Evolutionary conservation across 805 yeast genomes (phyloP).

Genomic region (Scheffersomyces stipitis): DNA sequence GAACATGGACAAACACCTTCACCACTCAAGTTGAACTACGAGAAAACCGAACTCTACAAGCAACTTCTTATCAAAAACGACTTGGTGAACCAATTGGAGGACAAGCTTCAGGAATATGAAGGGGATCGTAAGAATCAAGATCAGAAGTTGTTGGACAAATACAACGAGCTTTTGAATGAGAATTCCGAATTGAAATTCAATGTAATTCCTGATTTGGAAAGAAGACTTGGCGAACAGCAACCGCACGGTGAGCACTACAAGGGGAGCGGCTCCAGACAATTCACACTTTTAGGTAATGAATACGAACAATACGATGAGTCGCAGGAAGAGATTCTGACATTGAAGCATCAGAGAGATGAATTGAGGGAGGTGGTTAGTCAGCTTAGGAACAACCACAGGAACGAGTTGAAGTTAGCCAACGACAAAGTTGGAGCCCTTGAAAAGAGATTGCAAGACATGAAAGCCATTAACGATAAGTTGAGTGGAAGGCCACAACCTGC

Average conservation of each 20-base stretch:
- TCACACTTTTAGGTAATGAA: conserved; percentile 6
- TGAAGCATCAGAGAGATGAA: conserved; percentile 39
- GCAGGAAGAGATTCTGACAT: conserved; percentile 6
- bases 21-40: conserved; percentile 54
- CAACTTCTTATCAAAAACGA: conserved; percentile 51
- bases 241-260: not conserved
- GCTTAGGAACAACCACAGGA: conserved; percentile 33
- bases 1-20: conserved; percentile 56
- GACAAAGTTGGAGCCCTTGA: conserved; percentile 37
- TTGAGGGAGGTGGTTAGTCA: conserved; percentile 39
- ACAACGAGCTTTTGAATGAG: conserved; percentile 39
- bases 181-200: conserved; percentile 42
- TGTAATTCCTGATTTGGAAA: conserved; percentile 48
- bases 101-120: conserved; percentile 42
- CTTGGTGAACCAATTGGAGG: conserved; percentile 43
- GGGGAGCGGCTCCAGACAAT: conserved; percentile 3
- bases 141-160: conserved; percentile 34
- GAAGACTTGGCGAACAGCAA: conserved; percentile 18
- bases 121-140: conserved; percentile 20
- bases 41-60: conserved; percentile 52
- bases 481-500: conserved; percentile 18
- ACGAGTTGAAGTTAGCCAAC: conserved; percentile 34
- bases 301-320: conserved; percentile 10
- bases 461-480: conserved; percentile 33
- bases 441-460: conserved; percentile 27